Percentiles rank a stretch among this genome's conserved stretches.
Conservation (phyloP, 768 basidiomycete species). For the Panaeolus papilionaceus region DNA sequence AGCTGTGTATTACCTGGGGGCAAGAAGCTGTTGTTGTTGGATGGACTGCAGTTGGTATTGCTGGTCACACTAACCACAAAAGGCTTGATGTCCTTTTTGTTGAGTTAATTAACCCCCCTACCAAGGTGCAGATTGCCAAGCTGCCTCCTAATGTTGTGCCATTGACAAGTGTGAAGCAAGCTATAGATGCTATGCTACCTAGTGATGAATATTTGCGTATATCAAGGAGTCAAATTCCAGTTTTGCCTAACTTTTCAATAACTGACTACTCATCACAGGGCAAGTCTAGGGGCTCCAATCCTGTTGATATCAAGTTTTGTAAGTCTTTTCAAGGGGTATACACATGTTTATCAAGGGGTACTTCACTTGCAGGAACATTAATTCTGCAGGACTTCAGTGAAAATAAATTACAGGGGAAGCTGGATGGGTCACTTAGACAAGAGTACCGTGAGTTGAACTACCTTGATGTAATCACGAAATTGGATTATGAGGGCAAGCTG, state of each 20-base stretch:
- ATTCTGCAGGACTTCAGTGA: neutral
- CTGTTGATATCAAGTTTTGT: constrained; percentile 34
- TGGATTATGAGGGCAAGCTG: neutral
- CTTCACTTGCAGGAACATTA: too few species aligned
- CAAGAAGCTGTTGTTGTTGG: constrained; percentile 29
- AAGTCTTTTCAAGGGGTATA: too few species aligned
- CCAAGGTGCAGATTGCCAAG: constrained; percentile 27
- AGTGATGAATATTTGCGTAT: constrained; percentile 27
- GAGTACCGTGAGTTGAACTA: neutral
- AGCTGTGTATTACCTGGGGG: constrained; percentile 38
- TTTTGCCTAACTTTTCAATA: constrained; percentile 39
- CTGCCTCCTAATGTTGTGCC: constrained; percentile 39
- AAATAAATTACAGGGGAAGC: neutral
- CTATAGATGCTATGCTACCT: constrained; percentile 12
- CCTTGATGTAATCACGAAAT: constrained; percentile 10
- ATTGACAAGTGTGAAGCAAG: constrained; percentile 15
- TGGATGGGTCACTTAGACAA: neutral
- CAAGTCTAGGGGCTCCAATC: constrained; percentile 33
- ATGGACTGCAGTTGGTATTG: constrained; percentile 18
- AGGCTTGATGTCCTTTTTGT: constrained; percentile 37
- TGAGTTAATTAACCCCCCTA: constrained; percentile 31
- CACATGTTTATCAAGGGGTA: too few species aligned
- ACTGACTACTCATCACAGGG: constrained; percentile 43
- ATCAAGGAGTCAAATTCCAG: constrained; percentile 29
- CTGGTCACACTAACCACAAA: constrained; percentile 13